Conservation (phyloP, 345 rosid species). For the Arabidopsis arenosa region DNA sequence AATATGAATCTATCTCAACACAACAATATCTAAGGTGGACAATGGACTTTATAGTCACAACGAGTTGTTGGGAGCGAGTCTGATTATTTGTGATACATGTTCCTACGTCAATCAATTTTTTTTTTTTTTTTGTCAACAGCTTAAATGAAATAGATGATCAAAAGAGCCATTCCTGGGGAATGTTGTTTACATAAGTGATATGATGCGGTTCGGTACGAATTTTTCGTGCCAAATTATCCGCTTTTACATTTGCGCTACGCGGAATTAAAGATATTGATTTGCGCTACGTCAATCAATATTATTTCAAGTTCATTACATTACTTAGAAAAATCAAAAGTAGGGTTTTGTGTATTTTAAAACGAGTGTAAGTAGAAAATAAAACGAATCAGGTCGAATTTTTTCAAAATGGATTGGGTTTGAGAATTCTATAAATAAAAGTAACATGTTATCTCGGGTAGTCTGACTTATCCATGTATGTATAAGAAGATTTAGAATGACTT, state of each 20-base stretch:
- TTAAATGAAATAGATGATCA: too few relatives aligned
- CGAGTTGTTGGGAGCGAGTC: conserved; percentile 11
- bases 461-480: too few relatives aligned
- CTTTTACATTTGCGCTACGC: too few relatives aligned
- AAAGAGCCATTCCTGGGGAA: too few relatives aligned
- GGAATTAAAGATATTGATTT: too few relatives aligned
- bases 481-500: too few relatives aligned
- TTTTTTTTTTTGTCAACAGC: too few relatives aligned
- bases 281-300: background rate
- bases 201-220: too few relatives aligned
- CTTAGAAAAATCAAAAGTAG: background rate
- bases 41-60: conserved; percentile 19
- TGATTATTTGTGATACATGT: conserved; percentile 22
- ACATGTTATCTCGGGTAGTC: too few relatives aligned
- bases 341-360: background rate
- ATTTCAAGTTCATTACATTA: background rate
- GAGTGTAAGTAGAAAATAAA: background rate
- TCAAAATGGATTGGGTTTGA: background rate
- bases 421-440: too few relatives aligned
- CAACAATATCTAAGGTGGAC: conserved; percentile 36
- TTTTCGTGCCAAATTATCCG: too few relatives aligned
- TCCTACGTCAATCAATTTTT: background rate
- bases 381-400: background rate
- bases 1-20: conserved; percentile 13
- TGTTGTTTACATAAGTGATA: too few relatives aligned